Percentiles rank a stretch among this genome's conserved stretches.
phyloP scores from a whole-genome alignment of 768 basidiomycete genomes.

The Lactarius evosmus region DNA sequence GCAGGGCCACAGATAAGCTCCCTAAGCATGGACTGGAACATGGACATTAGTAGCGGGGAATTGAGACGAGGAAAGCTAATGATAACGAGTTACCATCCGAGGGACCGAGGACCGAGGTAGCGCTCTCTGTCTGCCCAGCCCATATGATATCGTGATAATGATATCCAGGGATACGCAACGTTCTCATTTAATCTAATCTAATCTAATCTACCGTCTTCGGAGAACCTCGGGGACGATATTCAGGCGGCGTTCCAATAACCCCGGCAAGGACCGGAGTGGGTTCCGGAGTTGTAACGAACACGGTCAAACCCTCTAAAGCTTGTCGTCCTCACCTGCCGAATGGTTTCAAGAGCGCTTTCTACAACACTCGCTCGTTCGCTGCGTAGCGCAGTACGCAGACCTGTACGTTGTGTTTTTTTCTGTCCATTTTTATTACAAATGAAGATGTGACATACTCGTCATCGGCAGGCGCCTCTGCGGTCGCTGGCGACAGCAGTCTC shows the following conservation, averaged over 20 bases:
- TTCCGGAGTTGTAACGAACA: conserved; percentile 17
- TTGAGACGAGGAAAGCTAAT: background rate
- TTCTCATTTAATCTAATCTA: background rate
- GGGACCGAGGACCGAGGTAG: background rate
- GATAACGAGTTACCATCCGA: too few species aligned
- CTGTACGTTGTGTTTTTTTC: background rate
- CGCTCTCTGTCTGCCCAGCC: too few species aligned
- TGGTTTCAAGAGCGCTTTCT: conserved; percentile 39
- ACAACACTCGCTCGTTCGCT: conserved; percentile 24
- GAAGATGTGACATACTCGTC: background rate
- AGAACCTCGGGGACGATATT: background rate
- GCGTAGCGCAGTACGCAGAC: conserved; percentile 22
- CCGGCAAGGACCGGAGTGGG: conserved; percentile 11
- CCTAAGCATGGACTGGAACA: conserved; percentile 16
- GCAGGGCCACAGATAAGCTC: conserved; percentile 24
- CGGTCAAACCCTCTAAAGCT: conserved; percentile 33
- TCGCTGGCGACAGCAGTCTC: conserved; percentile 70
- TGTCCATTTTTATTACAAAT: conserved; percentile 14
- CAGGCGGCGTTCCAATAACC: background rate
- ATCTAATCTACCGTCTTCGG: background rate
- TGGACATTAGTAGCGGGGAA: background rate
- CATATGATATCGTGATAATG: background rate
- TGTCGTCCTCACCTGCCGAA: conserved; percentile 35
- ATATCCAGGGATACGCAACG: too few species aligned
- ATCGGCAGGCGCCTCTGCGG: conserved; percentile 51